phyloP scores from a whole-genome alignment of 2,329 filamentous ascomycete species.

The Diaporthe batatas region DNA sequence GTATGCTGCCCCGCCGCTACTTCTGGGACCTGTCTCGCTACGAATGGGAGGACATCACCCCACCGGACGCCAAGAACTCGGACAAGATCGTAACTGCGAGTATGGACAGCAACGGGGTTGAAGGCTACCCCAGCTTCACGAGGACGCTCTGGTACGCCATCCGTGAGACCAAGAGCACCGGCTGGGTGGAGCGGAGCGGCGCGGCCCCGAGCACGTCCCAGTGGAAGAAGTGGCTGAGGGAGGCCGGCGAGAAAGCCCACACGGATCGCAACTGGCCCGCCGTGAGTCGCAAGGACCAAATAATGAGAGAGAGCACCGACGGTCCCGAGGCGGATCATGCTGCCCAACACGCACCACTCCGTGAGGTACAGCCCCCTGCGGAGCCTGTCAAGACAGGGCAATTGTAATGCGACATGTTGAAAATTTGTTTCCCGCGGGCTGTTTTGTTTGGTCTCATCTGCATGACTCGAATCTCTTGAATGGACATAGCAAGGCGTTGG shows the following conservation, averaged over 20 bases:
- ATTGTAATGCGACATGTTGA: background rate
- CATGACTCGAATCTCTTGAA: background rate
- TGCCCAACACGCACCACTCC: slow-evolving; percentile 40
- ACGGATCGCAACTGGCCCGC: slow-evolving; percentile 58
- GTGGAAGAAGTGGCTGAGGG: slow-evolving; percentile 67
- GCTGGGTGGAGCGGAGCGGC: slow-evolving; percentile 66
- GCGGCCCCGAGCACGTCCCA: slow-evolving; percentile 65
- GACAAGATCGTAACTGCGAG: slow-evolving; percentile 50
- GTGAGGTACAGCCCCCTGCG: slow-evolving; percentile 35
- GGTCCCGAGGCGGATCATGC: slow-evolving; percentile 37
- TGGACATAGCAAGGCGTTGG: slow-evolving; percentile 27
- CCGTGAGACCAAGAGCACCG: slow-evolving; percentile 62
- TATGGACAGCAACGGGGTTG: slow-evolving; percentile 45
- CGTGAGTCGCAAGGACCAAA: slow-evolving; percentile 62
- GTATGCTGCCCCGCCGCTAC: slow-evolving; percentile 60
- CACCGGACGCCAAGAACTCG: slow-evolving; percentile 47
- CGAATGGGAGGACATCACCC: slow-evolving; percentile 45
- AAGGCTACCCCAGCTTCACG: slow-evolving; percentile 64
- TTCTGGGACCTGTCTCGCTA: slow-evolving; percentile 69
- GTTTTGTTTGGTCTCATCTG: slow-evolving; percentile 8
- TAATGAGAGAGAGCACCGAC: slow-evolving; percentile 55
- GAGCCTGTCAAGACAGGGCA: slow-evolving; percentile 17
- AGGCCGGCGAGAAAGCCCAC: slow-evolving; percentile 58
- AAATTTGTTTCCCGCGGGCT: background rate
- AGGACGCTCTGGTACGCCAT: slow-evolving; percentile 72